Evolutionary conservation across 2,329 filamentous ascomycete species (phyloP).

Genomic region (Rutstroemia sp.): DNA sequence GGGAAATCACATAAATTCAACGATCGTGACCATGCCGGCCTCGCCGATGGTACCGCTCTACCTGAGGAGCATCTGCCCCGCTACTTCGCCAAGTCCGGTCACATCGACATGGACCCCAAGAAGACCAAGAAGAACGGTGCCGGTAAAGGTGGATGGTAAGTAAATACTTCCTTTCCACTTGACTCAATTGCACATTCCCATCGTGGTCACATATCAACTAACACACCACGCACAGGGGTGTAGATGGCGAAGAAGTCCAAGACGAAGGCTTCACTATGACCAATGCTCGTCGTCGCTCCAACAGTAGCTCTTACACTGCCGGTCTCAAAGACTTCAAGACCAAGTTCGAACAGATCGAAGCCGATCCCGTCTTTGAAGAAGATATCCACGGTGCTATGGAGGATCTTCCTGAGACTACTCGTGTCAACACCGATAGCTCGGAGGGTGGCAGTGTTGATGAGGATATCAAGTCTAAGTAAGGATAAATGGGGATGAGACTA

Average conservation of each 20-base stretch:
- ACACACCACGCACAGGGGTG: constrained; percentile 55
- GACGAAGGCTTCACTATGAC: constrained; percentile 77
- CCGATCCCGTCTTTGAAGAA: constrained; percentile 90
- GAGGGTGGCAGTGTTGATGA: constrained; percentile 29
- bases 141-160: constrained; percentile 91
- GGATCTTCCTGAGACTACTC: constrained; percentile 21
- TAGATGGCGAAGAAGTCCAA: constrained; percentile 72
- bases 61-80: constrained; percentile 70
- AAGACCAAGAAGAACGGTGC: constrained; percentile 96
- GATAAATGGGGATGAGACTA: not conserved
- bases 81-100: constrained; percentile 86
- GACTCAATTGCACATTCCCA: not conserved
- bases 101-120: constrained; percentile 74
- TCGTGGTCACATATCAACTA: constrained; percentile 4
- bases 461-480: constrained; percentile 36
- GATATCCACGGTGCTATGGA: constrained; percentile 58
- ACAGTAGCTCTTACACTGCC: constrained; percentile 70
- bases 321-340: constrained; percentile 78
- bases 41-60: constrained; percentile 65
- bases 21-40: constrained; percentile 76
- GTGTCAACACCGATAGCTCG: constrained; percentile 28
- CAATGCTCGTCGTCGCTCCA: constrained; percentile 86
- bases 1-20: constrained; percentile 96
- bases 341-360: constrained; percentile 89
- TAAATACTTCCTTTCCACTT: constrained; percentile 1